Percentiles rank a stretch among this genome's conserved stretches.
phyloP scores from a whole-genome alignment of 2,329 filamentous ascomycete genomes.

The Trichoderma simmonsii region DNA sequence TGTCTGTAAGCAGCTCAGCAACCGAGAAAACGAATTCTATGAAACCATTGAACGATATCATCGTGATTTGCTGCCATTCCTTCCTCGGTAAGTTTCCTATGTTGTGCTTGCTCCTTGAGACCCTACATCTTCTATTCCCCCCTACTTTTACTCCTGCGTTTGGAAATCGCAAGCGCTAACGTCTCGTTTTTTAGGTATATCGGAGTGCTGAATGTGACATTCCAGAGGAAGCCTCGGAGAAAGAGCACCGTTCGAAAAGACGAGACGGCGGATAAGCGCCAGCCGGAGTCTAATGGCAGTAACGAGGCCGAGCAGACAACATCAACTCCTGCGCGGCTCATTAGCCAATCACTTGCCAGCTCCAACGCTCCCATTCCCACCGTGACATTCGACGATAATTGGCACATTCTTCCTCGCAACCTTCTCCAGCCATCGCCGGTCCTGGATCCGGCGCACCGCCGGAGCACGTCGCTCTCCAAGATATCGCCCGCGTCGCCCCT shows the following conservation, averaged over 20 bases:
- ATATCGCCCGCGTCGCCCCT: constrained; percentile 18
- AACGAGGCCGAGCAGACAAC: constrained; percentile 21
- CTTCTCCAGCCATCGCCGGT: constrained; percentile 63
- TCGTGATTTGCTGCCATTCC: constrained; percentile 82
- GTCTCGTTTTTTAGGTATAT: constrained; percentile 68
- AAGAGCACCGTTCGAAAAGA: constrained; percentile 55
- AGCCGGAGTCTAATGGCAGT: constrained; percentile 17
- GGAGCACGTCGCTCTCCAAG: constrained; percentile 33
- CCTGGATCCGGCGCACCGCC: constrained; percentile 32
- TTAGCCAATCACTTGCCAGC: constrained; percentile 74
- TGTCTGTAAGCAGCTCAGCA: constrained; percentile 97
- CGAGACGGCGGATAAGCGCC: constrained; percentile 37
- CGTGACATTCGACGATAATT: constrained; percentile 90
- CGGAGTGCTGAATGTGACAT: constrained; percentile 93
- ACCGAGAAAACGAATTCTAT: constrained; percentile 97
- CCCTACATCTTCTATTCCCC: not conserved
- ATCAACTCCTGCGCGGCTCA: constrained; percentile 39
- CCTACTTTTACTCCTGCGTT: not conserved
- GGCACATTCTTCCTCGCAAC: constrained; percentile 85
- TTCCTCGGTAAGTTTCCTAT: constrained; percentile 67
- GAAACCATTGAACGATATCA: constrained; percentile 91
- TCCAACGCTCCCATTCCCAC: constrained; percentile 69
- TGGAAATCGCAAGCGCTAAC: not conserved
- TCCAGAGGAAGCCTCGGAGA: constrained; percentile 75
- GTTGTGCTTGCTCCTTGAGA: not conserved